phyloP scores from a whole-genome alignment of 2,329 filamentous ascomycete species.

The Biscogniauxia sp. region DNA sequence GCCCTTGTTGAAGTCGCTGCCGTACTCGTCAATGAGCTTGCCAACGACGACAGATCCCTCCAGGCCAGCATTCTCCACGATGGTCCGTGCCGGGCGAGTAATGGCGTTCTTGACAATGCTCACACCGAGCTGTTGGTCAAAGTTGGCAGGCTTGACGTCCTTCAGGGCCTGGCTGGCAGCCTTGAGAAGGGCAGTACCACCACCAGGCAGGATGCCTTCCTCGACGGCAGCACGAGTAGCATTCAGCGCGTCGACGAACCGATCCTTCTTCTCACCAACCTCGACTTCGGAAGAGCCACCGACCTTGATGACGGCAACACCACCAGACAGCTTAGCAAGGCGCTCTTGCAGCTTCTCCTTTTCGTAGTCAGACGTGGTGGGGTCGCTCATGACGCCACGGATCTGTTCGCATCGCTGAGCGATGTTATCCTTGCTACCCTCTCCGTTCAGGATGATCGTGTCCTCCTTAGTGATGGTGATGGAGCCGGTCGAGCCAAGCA shows the following conservation, averaged over 20 bases:
- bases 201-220: constrained; percentile 97
- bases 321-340: constrained; percentile 97
- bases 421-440: constrained; percentile 91
- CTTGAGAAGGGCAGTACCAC: constrained; percentile 97
- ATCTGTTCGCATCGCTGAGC: constrained; percentile 98
- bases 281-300: constrained; percentile 97
- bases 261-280: constrained; percentile 99
- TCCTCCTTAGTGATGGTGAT: constrained; percentile 99
- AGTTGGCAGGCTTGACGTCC: constrained; percentile 86
- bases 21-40: constrained; percentile 95
- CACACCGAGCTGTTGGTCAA: constrained; percentile 98
- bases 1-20: constrained; percentile 92
- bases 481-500: constrained; percentile 94
- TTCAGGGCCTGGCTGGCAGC: constrained; percentile 84
- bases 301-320: constrained; percentile 99
- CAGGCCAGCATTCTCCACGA: constrained; percentile 95
- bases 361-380: constrained; percentile 96
- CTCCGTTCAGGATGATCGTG: constrained; percentile 96
- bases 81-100: constrained; percentile 88
- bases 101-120: constrained; percentile 98
- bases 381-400: constrained; percentile 91
- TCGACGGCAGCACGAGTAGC: constrained; percentile 97
- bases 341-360: constrained; percentile 99
- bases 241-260: constrained; percentile 97
- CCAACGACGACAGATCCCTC: constrained; percentile 96